Percentiles rank a stretch among this genome's conserved stretches.
Conservation (phyloP, 768 basidiomycete species). For the Paxillus rubicundulus region DNA sequence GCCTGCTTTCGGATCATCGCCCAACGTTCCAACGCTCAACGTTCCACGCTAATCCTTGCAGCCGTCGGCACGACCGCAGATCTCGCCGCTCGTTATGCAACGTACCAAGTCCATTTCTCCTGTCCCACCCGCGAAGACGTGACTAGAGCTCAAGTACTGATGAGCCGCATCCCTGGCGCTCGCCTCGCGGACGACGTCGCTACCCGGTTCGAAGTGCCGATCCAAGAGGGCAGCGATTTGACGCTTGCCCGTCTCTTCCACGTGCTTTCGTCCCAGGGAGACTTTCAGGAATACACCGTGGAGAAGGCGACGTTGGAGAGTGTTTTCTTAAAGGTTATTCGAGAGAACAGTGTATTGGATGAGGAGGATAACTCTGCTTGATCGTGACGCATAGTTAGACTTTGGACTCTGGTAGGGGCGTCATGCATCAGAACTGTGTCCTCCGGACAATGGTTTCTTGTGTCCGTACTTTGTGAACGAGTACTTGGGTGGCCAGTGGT, state of each 20-base stretch:
- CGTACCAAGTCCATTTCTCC: conserved; percentile 75
- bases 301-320: conserved; percentile 70
- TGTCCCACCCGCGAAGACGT: conserved; percentile 64
- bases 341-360: conserved; percentile 56
- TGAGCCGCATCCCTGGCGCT: conserved; percentile 61
- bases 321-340: conserved; percentile 68
- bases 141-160: conserved; percentile 53
- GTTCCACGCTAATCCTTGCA: conserved; percentile 18
- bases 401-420: conserved; percentile 5
- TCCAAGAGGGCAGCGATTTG: conserved; percentile 31
- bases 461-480: background rate
- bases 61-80: conserved; percentile 66
- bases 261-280: conserved; percentile 47
- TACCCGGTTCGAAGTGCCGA: conserved; percentile 71
- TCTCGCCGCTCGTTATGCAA: conserved; percentile 64
- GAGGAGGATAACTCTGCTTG: conserved; percentile 37
- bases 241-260: conserved; percentile 61
- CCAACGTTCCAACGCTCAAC: background rate
- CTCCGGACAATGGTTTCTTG: background rate
- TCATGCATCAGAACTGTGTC: background rate
- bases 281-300: conserved; percentile 66
- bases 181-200: conserved; percentile 71
- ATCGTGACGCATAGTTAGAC: conserved; percentile 6
- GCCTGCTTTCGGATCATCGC: no score
- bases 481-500: background rate